A percentile compares a stretch with the other conserved stretches of the same genome.
Conservation (phyloP, 331 rosid genomes). For the Telfairia occidentalis region DNA sequence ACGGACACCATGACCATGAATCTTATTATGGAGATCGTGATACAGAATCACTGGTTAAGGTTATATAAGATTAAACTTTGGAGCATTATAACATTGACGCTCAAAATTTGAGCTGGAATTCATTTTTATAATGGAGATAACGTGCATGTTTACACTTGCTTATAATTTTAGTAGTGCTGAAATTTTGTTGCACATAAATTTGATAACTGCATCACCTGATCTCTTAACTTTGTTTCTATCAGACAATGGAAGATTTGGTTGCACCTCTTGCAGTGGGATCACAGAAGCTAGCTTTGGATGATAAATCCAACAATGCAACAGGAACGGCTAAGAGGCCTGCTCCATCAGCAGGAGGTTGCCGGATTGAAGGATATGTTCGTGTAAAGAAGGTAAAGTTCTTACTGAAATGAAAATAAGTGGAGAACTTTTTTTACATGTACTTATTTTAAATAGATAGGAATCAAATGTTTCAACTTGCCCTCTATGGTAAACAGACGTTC, state of each 20-base stretch:
- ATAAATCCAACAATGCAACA: conserved; percentile 29
- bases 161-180: background rate
- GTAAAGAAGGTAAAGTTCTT: conserved; percentile 57
- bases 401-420: background rate
- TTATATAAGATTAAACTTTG: background rate
- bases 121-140: background rate
- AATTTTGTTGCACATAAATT: background rate
- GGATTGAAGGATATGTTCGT: conserved; percentile 75
- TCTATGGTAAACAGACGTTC: too few relatives aligned
- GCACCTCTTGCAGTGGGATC: conserved; percentile 43
- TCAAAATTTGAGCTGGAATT: background rate
- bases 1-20: conserved; percentile 94
- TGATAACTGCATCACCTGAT: conserved; percentile 15
- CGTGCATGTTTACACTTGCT: background rate
- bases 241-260: conserved; percentile 69
- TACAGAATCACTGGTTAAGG: conserved; percentile 80
- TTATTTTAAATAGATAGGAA: background rate
- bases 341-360: conserved; percentile 73
- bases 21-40: conserved; percentile 94
- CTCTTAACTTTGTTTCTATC: conserved; percentile 19
- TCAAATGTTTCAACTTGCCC: background rate
- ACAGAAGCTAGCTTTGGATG: conserved; percentile 37
- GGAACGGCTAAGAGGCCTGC: conserved; percentile 49
- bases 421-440: background rate
- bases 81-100: conserved; percentile 12